Conservation (phyloP, 1,284 basidiomycete genomes). For the Kalmanozyma brasiliensis region DNA sequence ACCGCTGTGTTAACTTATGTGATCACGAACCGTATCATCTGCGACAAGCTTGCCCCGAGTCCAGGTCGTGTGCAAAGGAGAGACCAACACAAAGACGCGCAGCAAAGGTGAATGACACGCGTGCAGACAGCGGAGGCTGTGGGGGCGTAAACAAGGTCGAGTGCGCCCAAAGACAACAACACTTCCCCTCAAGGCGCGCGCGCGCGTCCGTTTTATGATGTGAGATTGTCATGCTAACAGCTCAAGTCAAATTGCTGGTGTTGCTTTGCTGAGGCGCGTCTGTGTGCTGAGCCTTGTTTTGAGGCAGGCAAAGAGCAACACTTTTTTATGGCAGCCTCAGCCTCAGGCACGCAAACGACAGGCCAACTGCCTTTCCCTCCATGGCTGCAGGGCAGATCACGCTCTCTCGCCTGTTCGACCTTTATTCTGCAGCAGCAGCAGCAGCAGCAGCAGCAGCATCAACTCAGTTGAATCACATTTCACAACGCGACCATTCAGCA, state of each 20-base stretch:
- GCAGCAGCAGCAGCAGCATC: not conserved
- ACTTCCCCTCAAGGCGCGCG: not conserved
- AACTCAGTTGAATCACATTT: not conserved
- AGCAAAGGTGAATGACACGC: slow-evolving; percentile 1
- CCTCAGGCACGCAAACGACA: too few species aligned
- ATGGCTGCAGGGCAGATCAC: slow-evolving; percentile 12
- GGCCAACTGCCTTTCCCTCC: not conserved
- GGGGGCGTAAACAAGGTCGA: slow-evolving; percentile 19
- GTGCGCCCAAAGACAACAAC: slow-evolving; percentile 5
- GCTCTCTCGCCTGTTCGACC: too few species aligned
- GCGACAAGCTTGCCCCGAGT: not conserved
- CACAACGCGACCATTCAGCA: slow-evolving; percentile 16
- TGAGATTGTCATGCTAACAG: not conserved
- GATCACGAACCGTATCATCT: too few species aligned
- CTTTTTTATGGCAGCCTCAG: too few species aligned
- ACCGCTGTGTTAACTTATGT: too few species aligned
- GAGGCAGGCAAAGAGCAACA: slow-evolving; percentile 10
- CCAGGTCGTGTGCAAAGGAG: slow-evolving; percentile 7
- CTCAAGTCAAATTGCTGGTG: not conserved
- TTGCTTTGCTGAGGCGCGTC: slow-evolving; percentile 16
- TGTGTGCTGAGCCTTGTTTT: slow-evolving; percentile 15
- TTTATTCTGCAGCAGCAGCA: not conserved
- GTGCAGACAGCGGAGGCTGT: not conserved
- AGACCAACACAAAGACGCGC: slow-evolving; percentile 4
- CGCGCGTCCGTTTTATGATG: slow-evolving; percentile 1